Percentiles rank a stretch among this genome's conserved stretches.
Conservation (phyloP, 2,329 filamentous ascomycete genomes). For the Diaporthe helianthi region DNA sequence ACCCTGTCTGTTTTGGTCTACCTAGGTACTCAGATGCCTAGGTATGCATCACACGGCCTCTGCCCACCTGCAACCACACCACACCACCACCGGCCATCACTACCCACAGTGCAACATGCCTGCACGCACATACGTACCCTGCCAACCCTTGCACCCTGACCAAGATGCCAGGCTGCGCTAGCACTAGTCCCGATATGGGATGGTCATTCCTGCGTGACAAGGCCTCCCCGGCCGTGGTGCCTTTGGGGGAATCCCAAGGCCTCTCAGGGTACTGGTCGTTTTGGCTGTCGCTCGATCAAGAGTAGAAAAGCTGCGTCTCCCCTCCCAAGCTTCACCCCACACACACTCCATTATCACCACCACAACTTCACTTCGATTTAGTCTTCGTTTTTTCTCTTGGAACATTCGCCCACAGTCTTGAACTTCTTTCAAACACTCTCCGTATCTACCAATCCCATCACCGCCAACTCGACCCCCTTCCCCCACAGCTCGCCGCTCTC, state of each 20-base stretch:
- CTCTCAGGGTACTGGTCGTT: slow-evolving; percentile 9
- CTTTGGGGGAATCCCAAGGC: slow-evolving; percentile 30
- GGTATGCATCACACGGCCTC: slow-evolving; percentile 32
- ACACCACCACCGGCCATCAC: slow-evolving; percentile 8
- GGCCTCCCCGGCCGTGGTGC: slow-evolving; percentile 32
- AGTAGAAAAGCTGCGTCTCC: slow-evolving; percentile 34
- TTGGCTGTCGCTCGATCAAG: slow-evolving; percentile 22
- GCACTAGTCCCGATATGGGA: slow-evolving; percentile 9
- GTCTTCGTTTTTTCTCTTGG: neutral
- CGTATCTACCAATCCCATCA: slow-evolving; percentile 1
- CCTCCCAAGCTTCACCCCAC: slow-evolving; percentile 22
- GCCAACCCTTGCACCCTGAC: slow-evolving; percentile 13
- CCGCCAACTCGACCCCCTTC: neutral
- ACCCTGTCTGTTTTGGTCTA: slow-evolving; percentile 30
- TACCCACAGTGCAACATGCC: slow-evolving; percentile 20
- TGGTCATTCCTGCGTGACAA: slow-evolving; percentile 28
- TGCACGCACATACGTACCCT: slow-evolving; percentile 21
- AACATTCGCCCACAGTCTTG: neutral
- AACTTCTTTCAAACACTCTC: neutral
- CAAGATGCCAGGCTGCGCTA: slow-evolving; percentile 27
- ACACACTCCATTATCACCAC: neutral
- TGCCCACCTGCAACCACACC: slow-evolving; percentile 9
- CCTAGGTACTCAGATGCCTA: too few species aligned
- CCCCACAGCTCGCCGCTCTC: neutral
- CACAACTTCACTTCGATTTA: slow-evolving; percentile 20